Percentiles rank a stretch among this genome's conserved stretches.
Evolutionary conservation across 192 early-diverging fungal species (phyloP).

Genomic region (Linnemannia hyalina): DNA sequence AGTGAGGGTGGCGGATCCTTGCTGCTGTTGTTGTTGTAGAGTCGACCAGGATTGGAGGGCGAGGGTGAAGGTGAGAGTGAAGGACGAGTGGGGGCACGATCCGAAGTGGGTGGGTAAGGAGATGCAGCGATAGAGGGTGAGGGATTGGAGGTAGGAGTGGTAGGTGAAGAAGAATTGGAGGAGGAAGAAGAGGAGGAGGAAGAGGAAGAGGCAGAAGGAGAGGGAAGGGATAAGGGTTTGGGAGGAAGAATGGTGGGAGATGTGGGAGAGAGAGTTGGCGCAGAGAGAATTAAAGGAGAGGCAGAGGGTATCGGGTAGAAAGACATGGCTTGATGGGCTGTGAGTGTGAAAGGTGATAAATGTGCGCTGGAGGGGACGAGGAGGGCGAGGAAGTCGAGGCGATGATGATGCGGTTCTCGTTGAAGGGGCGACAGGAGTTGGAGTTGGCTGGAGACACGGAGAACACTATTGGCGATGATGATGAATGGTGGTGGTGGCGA

Average conservation of each 20-base stretch:
- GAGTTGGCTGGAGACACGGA: neutral
- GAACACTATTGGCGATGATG: neutral
- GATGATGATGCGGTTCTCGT: neutral
- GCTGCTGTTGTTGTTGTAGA: neutral
- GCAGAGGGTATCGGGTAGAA: neutral
- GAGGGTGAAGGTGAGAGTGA: neutral
- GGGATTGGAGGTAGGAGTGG: slow-evolving; percentile 13
- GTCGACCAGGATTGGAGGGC: slow-evolving; percentile 3
- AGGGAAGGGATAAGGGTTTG: slow-evolving; percentile 1
- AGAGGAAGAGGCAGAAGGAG: neutral
- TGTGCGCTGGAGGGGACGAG: neutral
- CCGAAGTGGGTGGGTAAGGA: neutral
- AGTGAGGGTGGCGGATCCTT: slow-evolving; percentile 11
- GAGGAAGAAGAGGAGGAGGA: neutral
- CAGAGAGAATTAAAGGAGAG: slow-evolving; percentile 7
- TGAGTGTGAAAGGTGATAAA: neutral
- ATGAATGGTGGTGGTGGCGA: neutral
- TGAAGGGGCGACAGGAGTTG: neutral
- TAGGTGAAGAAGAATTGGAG: slow-evolving; percentile 4
- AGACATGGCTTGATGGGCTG: slow-evolving; percentile 6
- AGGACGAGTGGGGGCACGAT: neutral
- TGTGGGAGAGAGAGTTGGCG: slow-evolving; percentile 13
- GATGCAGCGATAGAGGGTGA: slow-evolving; percentile 9
- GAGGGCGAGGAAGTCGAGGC: neutral
- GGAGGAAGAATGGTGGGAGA: slow-evolving; percentile 10